Evolutionary conservation across 176 grass and related monocot species (phyloP), one percentile per base, ranked within the genome.

Genomic region (Stipa capillata): DNA sequence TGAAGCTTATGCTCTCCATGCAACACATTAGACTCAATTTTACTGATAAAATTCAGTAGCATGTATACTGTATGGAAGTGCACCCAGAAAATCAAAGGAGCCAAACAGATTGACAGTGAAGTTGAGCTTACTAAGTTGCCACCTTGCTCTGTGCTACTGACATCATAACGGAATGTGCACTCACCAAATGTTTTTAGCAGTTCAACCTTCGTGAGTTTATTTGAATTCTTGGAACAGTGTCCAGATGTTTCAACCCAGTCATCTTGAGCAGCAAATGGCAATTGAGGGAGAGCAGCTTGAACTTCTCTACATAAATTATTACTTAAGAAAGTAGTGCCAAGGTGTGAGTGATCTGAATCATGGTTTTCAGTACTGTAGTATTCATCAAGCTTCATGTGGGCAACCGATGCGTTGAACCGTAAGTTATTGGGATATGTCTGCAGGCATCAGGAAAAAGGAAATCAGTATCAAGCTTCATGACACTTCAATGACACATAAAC

Each of bases 391-490:
- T 84, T 91, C 61, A 90, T 79, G 78, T 87, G 65, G 64, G 81
- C 86, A 56, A 95, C 65, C 60, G 88, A 90, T 79, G 83, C 80
- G 54, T 87, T 83, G 20, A 91, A 65, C 52, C 91, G 89, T 73
- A 94, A 41, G 28, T 91, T 93, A 87, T 85, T 85, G 48, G 96
- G 86, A 82, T 89, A 92, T 64, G 85, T 98, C 96, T 98, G 90
- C 69, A 80, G 39, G 81, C 41, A 94, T 85, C 67, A 90, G n/a
- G 27, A 79, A 24, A 37, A 88, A 86, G 87, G 80, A 21, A 60
- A 16, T 72, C 12, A 92, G 45, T 4, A 64, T 58, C 62, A 43
- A 80, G 34, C 39, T 63, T 82, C 25, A 78, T 82, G 51, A 84
- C 32, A 81, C 44, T 60, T 33, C 6, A 52, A 53, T 17, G n/a